Evolutionary conservation across 2,329 filamentous ascomycete species (phyloP), one percentile per base, ranked within the genome.

Genomic region (Penicillium sp.): DNA sequence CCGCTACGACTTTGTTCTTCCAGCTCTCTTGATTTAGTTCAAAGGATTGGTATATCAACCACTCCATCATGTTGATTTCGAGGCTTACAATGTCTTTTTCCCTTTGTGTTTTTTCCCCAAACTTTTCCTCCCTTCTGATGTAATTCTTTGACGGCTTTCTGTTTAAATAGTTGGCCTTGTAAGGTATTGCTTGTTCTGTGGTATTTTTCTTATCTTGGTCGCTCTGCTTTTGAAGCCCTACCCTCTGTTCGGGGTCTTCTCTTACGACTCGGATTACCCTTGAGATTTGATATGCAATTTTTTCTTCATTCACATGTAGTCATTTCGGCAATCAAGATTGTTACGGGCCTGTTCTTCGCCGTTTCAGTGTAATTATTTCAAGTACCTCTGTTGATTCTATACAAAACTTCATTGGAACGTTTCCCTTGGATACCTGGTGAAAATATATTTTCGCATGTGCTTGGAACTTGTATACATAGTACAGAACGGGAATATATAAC

Each of bases 101-200:
- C 36, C 16, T 26, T 23, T 40, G 16, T 48, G 30, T 47, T 10
- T 16, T 41, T 14, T 14, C 4, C 43, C 32, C 9, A 26, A 35
- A 14, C 27, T 18, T 2, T 30, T 38, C 36, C 46, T n/a, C n/a
- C n/a, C 35, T 61, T 61, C 51, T 57, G 51, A 50, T 59, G 56
- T 61, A 60, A 47, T 54, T 56, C 42, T 53, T 59, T 48, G 18
- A 32, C 35, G 51, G 41, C 41, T 30, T 14, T 51, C 9, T 45
- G 23, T 48, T 23, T 26, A 40, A 8, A 44, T 39, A 13, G 29
- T 43, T 38, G n/a, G 39, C 32, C 46, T 38, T 39, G 46, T 54
- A 51, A 41, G 51, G 51, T 54, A 54, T 44, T 51, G 41, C 30
- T 40, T 7, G 50, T 29, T 27, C 26, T 19, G 34, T 19, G 8